Base-by-base conservation (phyloP, 1,284 basidiomycete genomes). In the Quambalaria eucalypti region DNA sequence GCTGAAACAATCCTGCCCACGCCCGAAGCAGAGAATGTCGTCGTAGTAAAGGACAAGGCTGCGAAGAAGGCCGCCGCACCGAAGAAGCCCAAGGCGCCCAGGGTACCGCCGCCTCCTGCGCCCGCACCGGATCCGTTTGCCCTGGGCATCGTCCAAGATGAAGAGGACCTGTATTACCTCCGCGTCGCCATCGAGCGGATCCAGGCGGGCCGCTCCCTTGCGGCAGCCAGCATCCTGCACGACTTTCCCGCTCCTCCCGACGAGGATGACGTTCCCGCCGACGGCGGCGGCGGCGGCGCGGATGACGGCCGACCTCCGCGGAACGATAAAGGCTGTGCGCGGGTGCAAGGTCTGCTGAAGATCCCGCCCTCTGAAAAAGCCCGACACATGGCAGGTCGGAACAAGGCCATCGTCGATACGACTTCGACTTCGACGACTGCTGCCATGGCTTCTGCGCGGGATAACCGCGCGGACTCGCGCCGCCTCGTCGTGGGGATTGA, bases 261-360 rank as follows among this genome's bases (percentile, higher is more conserved):
- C 23, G 75, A 76, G 19, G 78, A 81, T 33, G 60, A 48, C 16
- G 50, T 39, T 30, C 42, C n/a, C 54, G 42, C 14, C 19, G 21
- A 46, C 21, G 5, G 12, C 16, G 14, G 21, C 25, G n/a, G n/a
- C 21, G 51, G 56, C 9, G 57, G 59, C 38, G 57, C 44, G 19
- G 50, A 60, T 6, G 56, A 59, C 12, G 47, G 56, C 42, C 50
- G 50, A 51, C 55, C 26, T 31, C 52, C 28, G 48, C 59, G 29
- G 28, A 88, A 92, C 69, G 62, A 82, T 52, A 86, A 86, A 0
- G 90, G 90, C 26, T 86, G 87, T 28, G 88, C 90, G 33, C 84
- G 92, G 26, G 90, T 91, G 0, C 88, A 97, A 78, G 93, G 95
- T 1, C 90, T 86, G 76, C 93, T 93, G 82, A 88, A 89, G 79